Evolutionary conservation across 2,329 filamentous ascomycete genomes (phyloP).

Genomic region (Aspergillus felis): DNA sequence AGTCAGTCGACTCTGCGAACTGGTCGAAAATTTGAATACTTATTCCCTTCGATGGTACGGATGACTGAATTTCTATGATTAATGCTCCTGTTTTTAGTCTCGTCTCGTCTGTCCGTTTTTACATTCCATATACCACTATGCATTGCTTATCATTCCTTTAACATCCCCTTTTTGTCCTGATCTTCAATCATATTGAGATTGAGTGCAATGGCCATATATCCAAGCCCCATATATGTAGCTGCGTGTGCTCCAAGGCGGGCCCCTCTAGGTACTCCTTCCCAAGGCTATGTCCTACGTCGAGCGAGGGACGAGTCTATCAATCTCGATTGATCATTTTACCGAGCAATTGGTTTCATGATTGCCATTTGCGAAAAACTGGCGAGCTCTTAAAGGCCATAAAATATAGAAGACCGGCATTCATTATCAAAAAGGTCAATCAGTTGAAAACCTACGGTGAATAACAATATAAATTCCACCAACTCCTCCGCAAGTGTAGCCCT

Average conservation of each 20-base stretch:
- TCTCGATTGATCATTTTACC: neutral
- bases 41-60: neutral
- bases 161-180: neutral
- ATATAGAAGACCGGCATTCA: neutral
- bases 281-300: neutral
- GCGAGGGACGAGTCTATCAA: neutral
- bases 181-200: neutral
- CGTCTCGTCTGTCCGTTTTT: neutral
- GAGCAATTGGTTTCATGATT: neutral
- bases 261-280: neutral
- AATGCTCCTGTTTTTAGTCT: neutral
- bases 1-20: neutral
- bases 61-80: neutral
- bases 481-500: slow-evolving; percentile 9
- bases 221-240: neutral
- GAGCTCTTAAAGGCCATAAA: neutral
- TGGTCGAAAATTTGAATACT: neutral
- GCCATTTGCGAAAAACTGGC: neutral
- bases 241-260: neutral
- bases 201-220: neutral
- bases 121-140: neutral
- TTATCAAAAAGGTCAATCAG: neutral
- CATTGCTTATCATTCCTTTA: neutral
- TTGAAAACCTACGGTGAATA: slow-evolving; percentile 1
- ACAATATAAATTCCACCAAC: slow-evolving; percentile 10